phyloP scores from a whole-genome alignment of 1,284 basidiomycete genomes.

The Pyrrhoderma noxium region DNA sequence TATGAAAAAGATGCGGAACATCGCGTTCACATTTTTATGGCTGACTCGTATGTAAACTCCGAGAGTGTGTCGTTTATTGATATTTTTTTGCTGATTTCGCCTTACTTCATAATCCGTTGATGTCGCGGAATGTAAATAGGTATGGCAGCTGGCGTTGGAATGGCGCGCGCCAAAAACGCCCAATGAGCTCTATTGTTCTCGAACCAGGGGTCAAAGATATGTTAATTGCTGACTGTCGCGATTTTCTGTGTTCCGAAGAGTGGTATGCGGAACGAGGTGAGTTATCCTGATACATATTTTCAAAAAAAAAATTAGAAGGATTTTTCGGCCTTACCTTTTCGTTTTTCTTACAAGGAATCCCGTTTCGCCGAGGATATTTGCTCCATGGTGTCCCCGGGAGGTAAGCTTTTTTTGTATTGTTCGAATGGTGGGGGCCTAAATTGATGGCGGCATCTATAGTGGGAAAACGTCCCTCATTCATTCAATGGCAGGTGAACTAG shows the following conservation, averaged over 20 bases:
- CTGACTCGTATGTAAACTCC: slow-evolving; percentile 64
- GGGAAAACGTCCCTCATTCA: slow-evolving; percentile 82
- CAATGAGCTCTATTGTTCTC: slow-evolving; percentile 80
- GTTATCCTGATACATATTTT: slow-evolving; percentile 26
- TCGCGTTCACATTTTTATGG: slow-evolving; percentile 79
- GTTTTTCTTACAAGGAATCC: slow-evolving; percentile 51
- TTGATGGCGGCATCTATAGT: slow-evolving; percentile 31
- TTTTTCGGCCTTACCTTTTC: slow-evolving; percentile 5
- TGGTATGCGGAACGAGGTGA: slow-evolving; percentile 81
- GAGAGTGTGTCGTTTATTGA: slow-evolving; percentile 13
- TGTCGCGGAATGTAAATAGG: slow-evolving; percentile 34
- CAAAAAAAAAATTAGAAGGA: slow-evolving; percentile 21
- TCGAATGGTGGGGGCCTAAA: slow-evolving; percentile 20
- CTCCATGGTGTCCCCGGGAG: slow-evolving; percentile 79
- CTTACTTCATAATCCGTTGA: slow-evolving; percentile 10
- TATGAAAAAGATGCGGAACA: slow-evolving; percentile 85
- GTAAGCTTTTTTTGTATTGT: slow-evolving; percentile 31
- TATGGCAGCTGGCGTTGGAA: slow-evolving; percentile 80
- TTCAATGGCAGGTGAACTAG: slow-evolving; percentile 77
- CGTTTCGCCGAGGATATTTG: slow-evolving; percentile 79
- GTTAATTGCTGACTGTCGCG: slow-evolving; percentile 76
- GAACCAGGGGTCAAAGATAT: slow-evolving; percentile 83
- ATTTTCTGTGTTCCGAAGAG: slow-evolving; percentile 75
- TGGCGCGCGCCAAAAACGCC: slow-evolving; percentile 76
- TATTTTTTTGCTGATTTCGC: slow-evolving; percentile 9